Evolutionary conservation across 306 rosid species (phyloP).

Genomic region (Oemleria cerasiformis): DNA sequence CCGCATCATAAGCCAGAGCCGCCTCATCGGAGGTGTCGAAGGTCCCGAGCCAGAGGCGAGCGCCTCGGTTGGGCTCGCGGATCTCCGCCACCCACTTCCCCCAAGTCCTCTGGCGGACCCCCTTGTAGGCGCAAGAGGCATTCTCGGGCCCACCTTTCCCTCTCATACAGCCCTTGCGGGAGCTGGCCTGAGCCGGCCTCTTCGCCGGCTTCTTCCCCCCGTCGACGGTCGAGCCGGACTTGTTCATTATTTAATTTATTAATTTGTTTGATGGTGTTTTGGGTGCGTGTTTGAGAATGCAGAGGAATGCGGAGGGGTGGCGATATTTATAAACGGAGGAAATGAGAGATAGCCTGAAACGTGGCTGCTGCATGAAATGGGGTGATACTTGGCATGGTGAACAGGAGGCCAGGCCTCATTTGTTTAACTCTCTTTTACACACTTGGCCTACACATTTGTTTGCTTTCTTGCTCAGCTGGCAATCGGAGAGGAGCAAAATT

Average conservation of each 20-base stretch:
- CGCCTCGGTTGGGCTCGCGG: conserved; percentile 90
- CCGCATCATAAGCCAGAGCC: conserved; percentile 80
- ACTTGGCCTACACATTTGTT: conserved; percentile 53
- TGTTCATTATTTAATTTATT: not conserved
- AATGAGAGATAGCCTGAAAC: conserved; percentile 39
- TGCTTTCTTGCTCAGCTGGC: conserved; percentile 49
- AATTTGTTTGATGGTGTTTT: not conserved
- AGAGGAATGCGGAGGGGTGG: not conserved
- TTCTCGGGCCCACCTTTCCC: conserved; percentile 95
- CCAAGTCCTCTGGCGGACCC: conserved; percentile 95
- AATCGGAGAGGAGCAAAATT: conserved; percentile 1
- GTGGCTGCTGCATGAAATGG: conserved; percentile 49
- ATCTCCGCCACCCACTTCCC: conserved; percentile 99
- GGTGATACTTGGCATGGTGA: conserved; percentile 66
- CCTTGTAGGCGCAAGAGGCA: conserved; percentile 77
- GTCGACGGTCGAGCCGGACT: too few species aligned
- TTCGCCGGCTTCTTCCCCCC: conserved; percentile 36
- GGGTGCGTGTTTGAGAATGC: not conserved
- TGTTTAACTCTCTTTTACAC: conserved; percentile 47
- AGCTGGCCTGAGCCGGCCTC: conserved; percentile 57
- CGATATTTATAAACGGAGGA: conserved; percentile 32
- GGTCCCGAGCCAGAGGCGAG: conserved; percentile 93
- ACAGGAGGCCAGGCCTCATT: conserved; percentile 31
- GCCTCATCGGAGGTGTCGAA: conserved; percentile 75
- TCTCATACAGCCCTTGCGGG: conserved; percentile 89